Evolutionary conservation across 306 rosid species (phyloP), one percentile per base, ranked within the genome.

Genomic region (Glycine tomentella): DNA sequence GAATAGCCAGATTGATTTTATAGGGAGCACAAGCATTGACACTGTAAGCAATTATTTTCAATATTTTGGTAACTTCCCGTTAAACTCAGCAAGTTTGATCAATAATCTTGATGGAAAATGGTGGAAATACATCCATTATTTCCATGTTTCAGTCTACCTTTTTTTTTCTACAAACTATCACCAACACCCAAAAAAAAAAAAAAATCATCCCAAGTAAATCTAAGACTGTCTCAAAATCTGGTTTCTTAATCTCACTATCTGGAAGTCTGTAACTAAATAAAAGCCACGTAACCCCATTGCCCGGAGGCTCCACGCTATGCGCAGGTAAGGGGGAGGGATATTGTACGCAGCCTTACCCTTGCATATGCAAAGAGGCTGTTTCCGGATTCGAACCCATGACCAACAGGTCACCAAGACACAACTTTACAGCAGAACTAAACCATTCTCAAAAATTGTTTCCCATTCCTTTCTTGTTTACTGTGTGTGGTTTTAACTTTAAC

Each of bases 111-210:
- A 45, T 68, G 15, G 38, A 68, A 68, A 68, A 45, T 2, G 14
- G 38, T 16, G 45, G 55, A 44, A 45, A 68, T 67, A 8, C 44
- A 42, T 44, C 31, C n/a, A 17, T 45, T 45, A 45, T 25, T 50
- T 77, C 36, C 74, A 77, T 64, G 53, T 40, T 51, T 51, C 64
- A 65, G 31, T 17, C 65, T 15, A 12, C 7, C 12, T 25, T 14
- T 50, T 62, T 76, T 31, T 72, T 16, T 67, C 34, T 20, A 76
- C 64, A 6, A 69, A 82, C 50, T 68, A 80, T 50, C 72, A 57
- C 17, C 66, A 82, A 48, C 64, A 45, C 36, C 7, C 8, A 40
- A 8, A 15, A 8, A 13, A n/a, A 40, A 3, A 42, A 8, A 15
- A 0, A 8, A 1, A 42, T 42, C n/a, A 42, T 15, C 36, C 50